These are phyloP conservation scores for Candida endomychidarum DNA, from an alignment of 805 yeast genomes.

Conservation along the genomic window DNA sequence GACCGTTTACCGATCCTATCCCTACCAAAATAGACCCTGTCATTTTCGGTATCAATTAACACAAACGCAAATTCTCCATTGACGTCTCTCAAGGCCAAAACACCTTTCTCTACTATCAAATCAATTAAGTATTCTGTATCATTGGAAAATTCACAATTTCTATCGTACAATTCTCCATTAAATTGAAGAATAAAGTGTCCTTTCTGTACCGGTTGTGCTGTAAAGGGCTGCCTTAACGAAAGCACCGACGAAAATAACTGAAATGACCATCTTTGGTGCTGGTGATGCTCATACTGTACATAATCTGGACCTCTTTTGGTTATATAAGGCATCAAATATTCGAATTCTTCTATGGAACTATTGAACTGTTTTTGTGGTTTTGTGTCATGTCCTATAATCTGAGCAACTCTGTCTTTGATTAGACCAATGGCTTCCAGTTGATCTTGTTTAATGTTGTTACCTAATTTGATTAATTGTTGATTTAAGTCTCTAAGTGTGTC, in stretches of 20 bases:
- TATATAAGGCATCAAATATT: conserved; percentile 43
- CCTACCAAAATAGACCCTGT: conserved; percentile 70
- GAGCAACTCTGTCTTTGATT: conserved; percentile 10
- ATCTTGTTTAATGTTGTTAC: conserved; percentile 28
- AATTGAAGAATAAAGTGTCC: conserved; percentile 56
- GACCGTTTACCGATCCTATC: conserved; percentile 84
- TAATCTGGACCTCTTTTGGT: conserved; percentile 67
- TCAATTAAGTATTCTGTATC: conserved; percentile 50
- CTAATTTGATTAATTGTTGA: conserved; percentile 21
- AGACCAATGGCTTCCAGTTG: conserved; percentile 12
- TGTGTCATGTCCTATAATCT: conserved; percentile 7
- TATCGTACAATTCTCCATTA: conserved; percentile 87
- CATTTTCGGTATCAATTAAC: conserved; percentile 43
- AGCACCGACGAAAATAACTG: conserved; percentile 69
- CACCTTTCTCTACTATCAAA: conserved; percentile 24
- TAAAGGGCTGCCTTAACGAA: conserved; percentile 76
- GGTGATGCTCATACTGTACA: conserved; percentile 20
- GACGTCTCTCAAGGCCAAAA: conserved; percentile 45
- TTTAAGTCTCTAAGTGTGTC: conserved; percentile 28
- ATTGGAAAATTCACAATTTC: conserved; percentile 49
- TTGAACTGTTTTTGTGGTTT: background rate
- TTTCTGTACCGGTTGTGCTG: conserved; percentile 59
- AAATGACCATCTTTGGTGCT: conserved; percentile 12
- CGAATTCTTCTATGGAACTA: conserved; percentile 21
- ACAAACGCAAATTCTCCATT: conserved; percentile 84